These are phyloP conservation scores for Lanzia echinophila DNA, from an alignment of 2,329 filamentous ascomycete species.

Conservation along the genomic window DNA sequence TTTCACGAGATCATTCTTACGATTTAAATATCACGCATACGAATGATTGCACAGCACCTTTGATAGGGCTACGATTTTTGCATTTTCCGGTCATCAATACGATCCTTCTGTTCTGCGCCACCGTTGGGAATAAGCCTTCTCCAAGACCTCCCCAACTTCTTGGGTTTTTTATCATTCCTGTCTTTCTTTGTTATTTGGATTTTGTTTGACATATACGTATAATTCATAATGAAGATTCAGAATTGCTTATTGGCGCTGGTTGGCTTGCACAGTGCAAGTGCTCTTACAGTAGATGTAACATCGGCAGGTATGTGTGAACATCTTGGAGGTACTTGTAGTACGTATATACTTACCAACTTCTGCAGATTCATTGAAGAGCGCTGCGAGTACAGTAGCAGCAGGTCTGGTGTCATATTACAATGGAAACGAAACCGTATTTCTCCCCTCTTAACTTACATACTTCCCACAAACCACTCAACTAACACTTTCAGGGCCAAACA, in stretches of 20 bases:
- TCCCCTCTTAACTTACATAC: background rate
- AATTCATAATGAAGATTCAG: slow-evolving; percentile 20
- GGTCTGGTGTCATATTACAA: slow-evolving; percentile 46
- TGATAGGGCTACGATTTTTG: slow-evolving; percentile 21
- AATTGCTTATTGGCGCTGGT: slow-evolving; percentile 20
- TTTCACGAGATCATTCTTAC: background rate
- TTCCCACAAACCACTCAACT: slow-evolving; percentile 34
- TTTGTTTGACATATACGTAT: slow-evolving; percentile 1
- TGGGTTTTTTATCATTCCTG: background rate
- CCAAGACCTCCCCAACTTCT: slow-evolving; percentile 4
- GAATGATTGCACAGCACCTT: slow-evolving; percentile 19
- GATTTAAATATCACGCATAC: background rate
- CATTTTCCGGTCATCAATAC: slow-evolving; percentile 1
- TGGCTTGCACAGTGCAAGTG: slow-evolving; percentile 11
- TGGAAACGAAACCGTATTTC: slow-evolving; percentile 41
- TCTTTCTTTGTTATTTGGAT: slow-evolving; percentile 2
- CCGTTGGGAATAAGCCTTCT: background rate
- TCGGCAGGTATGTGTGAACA: slow-evolving; percentile 19
- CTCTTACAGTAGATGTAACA: slow-evolving; percentile 23
- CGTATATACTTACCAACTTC: background rate
- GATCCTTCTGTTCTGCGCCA: slow-evolving; percentile 1
- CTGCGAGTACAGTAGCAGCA: slow-evolving; percentile 35
- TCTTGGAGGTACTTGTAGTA: background rate
- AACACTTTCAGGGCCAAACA: slow-evolving; percentile 36
- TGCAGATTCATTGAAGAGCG: slow-evolving; percentile 30